Evolutionary conservation across 805 yeast species (phyloP), one percentile per base, ranked within the genome.

Genomic region (Candida golubevii): DNA sequence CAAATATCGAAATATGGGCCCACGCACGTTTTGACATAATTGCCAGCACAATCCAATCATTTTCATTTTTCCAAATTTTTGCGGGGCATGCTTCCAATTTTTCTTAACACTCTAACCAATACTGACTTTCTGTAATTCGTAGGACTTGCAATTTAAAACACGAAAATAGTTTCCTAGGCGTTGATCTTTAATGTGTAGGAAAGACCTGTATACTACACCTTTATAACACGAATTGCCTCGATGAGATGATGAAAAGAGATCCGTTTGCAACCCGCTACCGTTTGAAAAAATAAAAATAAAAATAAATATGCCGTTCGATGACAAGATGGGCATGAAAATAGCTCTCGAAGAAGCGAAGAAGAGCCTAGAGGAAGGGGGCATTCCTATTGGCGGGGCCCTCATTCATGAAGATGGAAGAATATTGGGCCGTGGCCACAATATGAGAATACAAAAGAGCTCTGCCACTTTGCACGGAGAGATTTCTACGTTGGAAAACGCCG

Each of bases 391-490:
- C 10, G 91, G 89, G 6, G 85, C 83, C 33, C 70, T 87, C 42
- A 75, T 88, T 37, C 74, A 76, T 42, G 81, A 77, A 51, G 90
- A 85, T 47, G 97, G 97, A 14, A 77, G 79, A 4, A 77, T 91
- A 10, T 71, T 90, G 10, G 97, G 97, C 26, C 72, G 81, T 38
- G 98, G 99, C 11, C 98, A 88, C 65, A 91, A 91, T 65, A 74
- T 80, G 82, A 77, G 99, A 56, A 76, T 91, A 49, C 98, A 91
- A 65, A 85, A 87, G 61, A 71, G 75, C 14, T 84, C 95, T 10
- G 80, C 97, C 13, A 87, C 84, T 13, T 71, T 91, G 46, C 99
- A 91, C 57, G 99, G 96, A 15, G 99, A 91, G 61, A 93, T 87
- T 55, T 77, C 90, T 9, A 82, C 96, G 8, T 72, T 93, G 47